These are phyloP conservation scores for Suaeda aralocaspica DNA, from an alignment of 148 eudicot genomes.

Conservation along the genomic window DNA sequence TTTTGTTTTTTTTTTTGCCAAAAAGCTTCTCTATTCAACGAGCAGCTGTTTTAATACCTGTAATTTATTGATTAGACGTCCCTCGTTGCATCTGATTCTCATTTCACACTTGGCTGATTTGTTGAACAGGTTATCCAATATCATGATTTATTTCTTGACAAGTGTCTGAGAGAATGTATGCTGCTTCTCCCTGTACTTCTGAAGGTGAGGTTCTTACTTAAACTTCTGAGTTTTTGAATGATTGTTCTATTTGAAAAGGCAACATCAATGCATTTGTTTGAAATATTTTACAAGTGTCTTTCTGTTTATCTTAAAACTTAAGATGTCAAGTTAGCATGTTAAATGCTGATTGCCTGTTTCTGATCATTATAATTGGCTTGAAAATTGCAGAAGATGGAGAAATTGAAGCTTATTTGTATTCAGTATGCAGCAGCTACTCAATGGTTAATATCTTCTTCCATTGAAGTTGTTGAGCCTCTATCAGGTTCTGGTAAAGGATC, in stretches of 20 bases:
- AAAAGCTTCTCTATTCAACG: not conserved
- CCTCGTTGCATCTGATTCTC: not conserved
- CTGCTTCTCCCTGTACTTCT: conserved; percentile 88
- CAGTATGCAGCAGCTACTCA: conserved; percentile 84
- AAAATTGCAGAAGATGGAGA: conserved; percentile 81
- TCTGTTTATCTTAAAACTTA: too few relatives aligned
- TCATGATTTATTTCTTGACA: conserved; percentile 82
- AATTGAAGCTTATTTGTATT: conserved; percentile 71
- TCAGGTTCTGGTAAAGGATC: conserved; percentile 35
- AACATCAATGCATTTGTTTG: not conserved
- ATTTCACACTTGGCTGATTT: not conserved
- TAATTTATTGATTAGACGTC: not conserved
- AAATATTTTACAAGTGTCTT: too few relatives aligned
- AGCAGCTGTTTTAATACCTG: not conserved
- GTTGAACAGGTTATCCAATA: conserved; percentile 63
- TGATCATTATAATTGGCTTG: conserved; percentile 2
- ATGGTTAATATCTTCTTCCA: conserved; percentile 68
- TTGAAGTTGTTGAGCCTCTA: conserved; percentile 38
- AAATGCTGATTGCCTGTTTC: not conserved
- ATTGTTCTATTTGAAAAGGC: not conserved
- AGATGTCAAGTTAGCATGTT: too few relatives aligned
- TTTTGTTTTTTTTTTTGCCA: too few relatives aligned
- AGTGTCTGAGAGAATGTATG: conserved; percentile 94
- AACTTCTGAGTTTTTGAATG: not conserved
- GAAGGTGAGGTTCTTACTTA: conserved; percentile 44